These are phyloP conservation scores for Fragilaria crotonensis DNA, from an alignment of 108 stramenopile genomes.

Conservation along the genomic window DNA sequence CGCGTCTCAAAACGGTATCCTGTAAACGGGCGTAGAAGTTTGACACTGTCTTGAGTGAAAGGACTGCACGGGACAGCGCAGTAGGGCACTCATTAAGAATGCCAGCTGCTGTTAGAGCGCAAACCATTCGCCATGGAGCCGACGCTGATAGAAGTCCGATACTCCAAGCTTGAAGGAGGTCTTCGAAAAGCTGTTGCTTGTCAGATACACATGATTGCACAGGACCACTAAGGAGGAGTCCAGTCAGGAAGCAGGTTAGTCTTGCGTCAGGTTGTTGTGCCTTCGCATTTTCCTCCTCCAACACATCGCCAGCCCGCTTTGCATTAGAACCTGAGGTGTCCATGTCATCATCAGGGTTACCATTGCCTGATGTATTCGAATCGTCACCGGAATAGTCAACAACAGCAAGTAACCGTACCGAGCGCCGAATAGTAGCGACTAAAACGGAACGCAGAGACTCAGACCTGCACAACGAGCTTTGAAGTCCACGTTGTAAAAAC, in stretches of 20 bases:
- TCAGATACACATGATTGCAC: constrained; percentile 30
- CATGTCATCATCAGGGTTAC: neutral
- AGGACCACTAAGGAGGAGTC: constrained; percentile 44
- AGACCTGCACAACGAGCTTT: constrained; percentile 50
- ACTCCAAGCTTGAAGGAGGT: constrained; percentile 75
- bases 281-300: constrained; percentile 5
- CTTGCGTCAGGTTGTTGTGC: constrained; percentile 61
- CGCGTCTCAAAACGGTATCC: constrained; percentile 47
- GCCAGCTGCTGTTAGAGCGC: constrained; percentile 57
- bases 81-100: constrained; percentile 52
- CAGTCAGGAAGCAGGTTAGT: constrained; percentile 61
- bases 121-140: constrained; percentile 78
- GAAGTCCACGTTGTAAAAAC: constrained; percentile 53
- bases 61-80: constrained; percentile 31
- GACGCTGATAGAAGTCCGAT: constrained; percentile 74
- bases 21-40: constrained; percentile 51
- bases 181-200: constrained; percentile 15
- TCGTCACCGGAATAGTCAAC: constrained; percentile 58
- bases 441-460: constrained; percentile 39
- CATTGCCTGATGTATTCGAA: constrained; percentile 2
- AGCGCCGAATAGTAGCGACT: constrained; percentile 45
- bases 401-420: constrained; percentile 54
- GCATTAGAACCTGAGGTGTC: neutral
- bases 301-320: neutral
- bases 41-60: constrained; percentile 33